Conservation (phyloP, 768 basidiomycete genomes). For the Auricularia sp. region DNA sequence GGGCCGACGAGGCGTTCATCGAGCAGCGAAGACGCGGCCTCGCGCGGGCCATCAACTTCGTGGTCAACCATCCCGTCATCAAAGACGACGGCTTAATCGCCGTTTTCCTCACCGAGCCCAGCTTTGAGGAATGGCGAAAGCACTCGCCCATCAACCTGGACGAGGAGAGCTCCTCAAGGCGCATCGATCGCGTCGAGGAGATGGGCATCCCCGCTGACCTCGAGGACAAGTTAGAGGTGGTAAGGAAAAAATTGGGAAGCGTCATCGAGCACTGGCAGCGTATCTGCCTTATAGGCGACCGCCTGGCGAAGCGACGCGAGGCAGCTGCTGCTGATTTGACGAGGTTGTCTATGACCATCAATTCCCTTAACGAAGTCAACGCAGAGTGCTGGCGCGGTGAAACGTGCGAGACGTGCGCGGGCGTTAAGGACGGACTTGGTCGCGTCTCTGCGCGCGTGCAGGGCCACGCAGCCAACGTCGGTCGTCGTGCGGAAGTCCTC, state of each 20-base stretch:
- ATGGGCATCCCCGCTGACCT: slow-evolving; percentile 90
- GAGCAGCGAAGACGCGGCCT: slow-evolving; percentile 86
- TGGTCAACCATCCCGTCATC: slow-evolving; percentile 85
- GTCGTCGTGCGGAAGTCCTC: slow-evolving; percentile 60
- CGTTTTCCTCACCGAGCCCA: slow-evolving; percentile 72
- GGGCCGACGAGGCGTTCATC: slow-evolving; percentile 82
- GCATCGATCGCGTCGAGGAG: slow-evolving; percentile 73
- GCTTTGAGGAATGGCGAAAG: slow-evolving; percentile 85
- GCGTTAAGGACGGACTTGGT: slow-evolving; percentile 61
- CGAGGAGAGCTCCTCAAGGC: slow-evolving; percentile 67
- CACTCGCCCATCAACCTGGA: slow-evolving; percentile 63
- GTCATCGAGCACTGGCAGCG: slow-evolving; percentile 89
- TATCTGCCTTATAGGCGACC: slow-evolving; percentile 77
- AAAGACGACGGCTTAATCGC: slow-evolving; percentile 77
- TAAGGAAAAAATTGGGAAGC: slow-evolving; percentile 63
- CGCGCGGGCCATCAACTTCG: slow-evolving; percentile 64
- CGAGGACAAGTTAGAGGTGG: slow-evolving; percentile 77
- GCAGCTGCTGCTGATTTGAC: slow-evolving; percentile 82
- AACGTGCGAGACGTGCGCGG: slow-evolving; percentile 68
- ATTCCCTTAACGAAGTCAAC: slow-evolving; percentile 67
- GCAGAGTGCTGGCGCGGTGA: slow-evolving; percentile 78
- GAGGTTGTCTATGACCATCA: slow-evolving; percentile 71
- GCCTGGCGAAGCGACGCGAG: slow-evolving; percentile 81
- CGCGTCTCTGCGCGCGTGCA: slow-evolving; percentile 59
- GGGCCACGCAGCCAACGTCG: slow-evolving; percentile 62